Evolutionary conservation across 768 basidiomycete species (phyloP).

Genomic region (Cyathus striatus): DNA sequence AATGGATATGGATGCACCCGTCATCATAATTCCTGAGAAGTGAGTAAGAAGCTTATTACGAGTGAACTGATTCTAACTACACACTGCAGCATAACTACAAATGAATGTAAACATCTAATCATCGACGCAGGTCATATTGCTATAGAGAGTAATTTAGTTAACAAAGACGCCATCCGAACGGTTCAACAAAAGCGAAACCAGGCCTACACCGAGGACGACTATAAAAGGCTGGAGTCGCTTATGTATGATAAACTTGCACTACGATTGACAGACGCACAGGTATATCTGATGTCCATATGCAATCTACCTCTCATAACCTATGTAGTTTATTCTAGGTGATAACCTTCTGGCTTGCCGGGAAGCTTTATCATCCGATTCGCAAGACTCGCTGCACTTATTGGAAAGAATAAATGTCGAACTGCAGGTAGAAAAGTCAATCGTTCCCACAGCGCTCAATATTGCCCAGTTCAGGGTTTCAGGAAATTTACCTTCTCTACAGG

Average conservation of each 20-base stretch:
- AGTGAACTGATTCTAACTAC: slow-evolving; percentile 3
- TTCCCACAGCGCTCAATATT: slow-evolving; percentile 75
- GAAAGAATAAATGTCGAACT: slow-evolving; percentile 91
- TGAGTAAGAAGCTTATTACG: slow-evolving; percentile 23
- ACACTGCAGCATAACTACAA: slow-evolving; percentile 60
- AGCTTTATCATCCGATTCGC: slow-evolving; percentile 58
- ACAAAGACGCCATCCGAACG: slow-evolving; percentile 72
- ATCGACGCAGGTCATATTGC: slow-evolving; percentile 97
- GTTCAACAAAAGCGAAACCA: slow-evolving; percentile 81
- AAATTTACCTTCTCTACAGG: slow-evolving; percentile 76
- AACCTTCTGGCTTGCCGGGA: slow-evolving; percentile 76
- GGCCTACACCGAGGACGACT: slow-evolving; percentile 85
- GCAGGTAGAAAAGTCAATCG: slow-evolving; percentile 88
- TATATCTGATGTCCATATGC: slow-evolving; percentile 39
- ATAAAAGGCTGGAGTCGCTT: slow-evolving; percentile 75
- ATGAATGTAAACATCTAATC: slow-evolving; percentile 79
- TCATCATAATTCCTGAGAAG: slow-evolving; percentile 97
- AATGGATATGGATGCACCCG: slow-evolving; percentile 93
- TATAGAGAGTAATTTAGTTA: slow-evolving; percentile 84
- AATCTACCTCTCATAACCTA: not conserved
- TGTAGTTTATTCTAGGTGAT: slow-evolving; percentile 86
- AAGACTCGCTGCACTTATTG: slow-evolving; percentile 73
- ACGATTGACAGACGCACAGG: slow-evolving; percentile 86
- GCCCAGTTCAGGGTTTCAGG: slow-evolving; percentile 90
- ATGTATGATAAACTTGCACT: slow-evolving; percentile 94